Base-by-base conservation (phyloP, 495 filamentous ascomycete species). In the Neurospora tetraspora region DNA sequence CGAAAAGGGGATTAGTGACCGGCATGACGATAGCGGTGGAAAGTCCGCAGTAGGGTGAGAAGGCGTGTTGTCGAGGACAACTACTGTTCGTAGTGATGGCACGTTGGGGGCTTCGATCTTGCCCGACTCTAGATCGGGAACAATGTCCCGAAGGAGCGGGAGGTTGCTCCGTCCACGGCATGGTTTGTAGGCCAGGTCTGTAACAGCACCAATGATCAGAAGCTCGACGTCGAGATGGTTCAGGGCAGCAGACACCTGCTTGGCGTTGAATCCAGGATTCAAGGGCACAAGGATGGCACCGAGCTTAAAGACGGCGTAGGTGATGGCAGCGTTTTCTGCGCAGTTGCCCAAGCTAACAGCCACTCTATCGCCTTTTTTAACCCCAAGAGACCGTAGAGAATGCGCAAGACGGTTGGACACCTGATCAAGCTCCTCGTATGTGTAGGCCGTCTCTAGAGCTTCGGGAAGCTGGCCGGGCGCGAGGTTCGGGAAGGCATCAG, bases 221-320 rank as follows among this genome's bases (percentile, higher is more conserved):
- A 97, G 88, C 40, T 89, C 88, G 16, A 91, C 88, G 11, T 86
- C 85, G 1, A 99, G 89, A 74, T 96, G 96, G 5, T 83, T 87
- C 16, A 98, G 82, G 0, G 94, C 96, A 1, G 93, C 82, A 18
- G 89, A 83, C 10, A 98, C 90, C 81, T 99, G 96, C 16, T 83
- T 78, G 23, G 86, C 82, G 77, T 94, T 97, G 86, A 98, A 99
- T 0, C 89, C 92, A 3, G 94, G 95, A 81, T 99, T 99, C 39
- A 99, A 84, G 2, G 96, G 96, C 2, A 97, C 94, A 72, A 98
- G 83, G 69, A 98, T 90, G 59, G 93, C 96, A 18, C 96, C 96
- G 3, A 98, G 86, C 80, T 99, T 98, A 81, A 96, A 97, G 27
- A 97, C 74, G 6, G 94, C 94, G 82, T 99, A 98, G 31, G 92